Base-by-base conservation (phyloP, 2,329 filamentous ascomycete genomes). In the Curvularia spicifera region DNA sequence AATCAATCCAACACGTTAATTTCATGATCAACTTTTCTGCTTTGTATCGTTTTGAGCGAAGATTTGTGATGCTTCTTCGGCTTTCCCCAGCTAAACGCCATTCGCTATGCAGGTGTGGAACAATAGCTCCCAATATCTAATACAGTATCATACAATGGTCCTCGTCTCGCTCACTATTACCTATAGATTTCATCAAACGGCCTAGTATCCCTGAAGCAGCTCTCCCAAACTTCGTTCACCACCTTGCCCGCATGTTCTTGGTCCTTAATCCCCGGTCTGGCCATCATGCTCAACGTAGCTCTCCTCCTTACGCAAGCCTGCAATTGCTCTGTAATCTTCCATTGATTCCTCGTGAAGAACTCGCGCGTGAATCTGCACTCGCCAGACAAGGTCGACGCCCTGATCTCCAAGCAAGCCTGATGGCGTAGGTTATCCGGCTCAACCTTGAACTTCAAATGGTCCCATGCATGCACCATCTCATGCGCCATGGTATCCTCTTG, bases 161-260 rank as follows among this genome's bases (percentile, higher is more conserved):
- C 22, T 48, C 45, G 18, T 31, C 10, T 4, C 3, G 20, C 29
- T 15, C 13, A 0, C 4, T 15, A 22, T 37, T 63, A 94, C 76
- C 91, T 88, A 77, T 97, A 99, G 52, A 99, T 93, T 76, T 98
- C 94, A 76, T 98, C 93, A 78, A 99, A 99, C 2, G 95, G 95
- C 71, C 95, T 84, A 4, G 94, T 98, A 78, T 99, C 95, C 51
- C 86, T 82, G 76, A 96, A 99, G 78, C 95, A 99, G 70, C 93
- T 97, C 67, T 97, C 93, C 92, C 94, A 99, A n/a, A 99, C 95
- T 78, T 96, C 89, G 78, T 98, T 95, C 57, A 99, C 92, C 26
- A 96, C 88, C 79, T 90, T 91, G 51, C 87, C 85, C 4, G 95
- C 95, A 67, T 98, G 91, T 13, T 88, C 87, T 69, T 96, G 89